Percentiles rank a stretch among this genome's conserved stretches.
Conservation (phyloP, 2,329 filamentous ascomycete genomes). For the Alternaria dauci region DNA sequence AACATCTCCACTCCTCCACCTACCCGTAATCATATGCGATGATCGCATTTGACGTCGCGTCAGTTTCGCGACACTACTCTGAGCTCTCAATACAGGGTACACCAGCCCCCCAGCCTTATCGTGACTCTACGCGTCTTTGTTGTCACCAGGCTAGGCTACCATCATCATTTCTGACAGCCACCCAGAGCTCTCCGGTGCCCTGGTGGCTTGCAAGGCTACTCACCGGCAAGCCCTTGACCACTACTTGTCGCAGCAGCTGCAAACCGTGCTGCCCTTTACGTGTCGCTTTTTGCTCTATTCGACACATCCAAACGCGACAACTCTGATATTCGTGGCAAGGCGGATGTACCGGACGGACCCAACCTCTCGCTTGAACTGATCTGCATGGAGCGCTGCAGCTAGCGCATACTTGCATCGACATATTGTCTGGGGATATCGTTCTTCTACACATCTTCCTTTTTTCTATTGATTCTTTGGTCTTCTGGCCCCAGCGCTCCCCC, state of each 20-base stretch:
- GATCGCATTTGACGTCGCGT: conserved; percentile 3
- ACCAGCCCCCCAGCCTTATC: neutral
- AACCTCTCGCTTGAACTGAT: conserved; percentile 44
- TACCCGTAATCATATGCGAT: neutral
- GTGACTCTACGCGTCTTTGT: conserved; percentile 6
- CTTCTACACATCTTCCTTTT: neutral
- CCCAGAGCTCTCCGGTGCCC: conserved; percentile 15
- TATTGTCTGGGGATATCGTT: neutral
- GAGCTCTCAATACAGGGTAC: neutral
- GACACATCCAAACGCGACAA: conserved; percentile 5
- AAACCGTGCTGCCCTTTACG: conserved; percentile 15
- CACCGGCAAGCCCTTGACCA: conserved; percentile 10
- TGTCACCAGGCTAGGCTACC: conserved; percentile 28
- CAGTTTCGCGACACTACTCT: neutral
- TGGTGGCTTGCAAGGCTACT: conserved; percentile 30
- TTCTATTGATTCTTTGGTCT: conserved; percentile 4
- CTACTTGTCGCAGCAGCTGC: conserved; percentile 9
- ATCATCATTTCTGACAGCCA: conserved; percentile 25
- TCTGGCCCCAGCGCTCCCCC: neutral
- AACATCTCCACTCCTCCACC: neutral
- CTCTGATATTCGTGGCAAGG: conserved; percentile 10
- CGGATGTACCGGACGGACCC: conserved; percentile 32
- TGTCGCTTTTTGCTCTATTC: conserved; percentile 5
- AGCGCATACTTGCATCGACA: conserved; percentile 29
- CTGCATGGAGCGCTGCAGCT: conserved; percentile 45